A percentile compares a stretch with the other conserved stretches of the same genome.
These are phyloP conservation scores for Naematelia aurantialba DNA, from an alignment of 768 basidiomycete species.

Conservation along the genomic window DNA sequence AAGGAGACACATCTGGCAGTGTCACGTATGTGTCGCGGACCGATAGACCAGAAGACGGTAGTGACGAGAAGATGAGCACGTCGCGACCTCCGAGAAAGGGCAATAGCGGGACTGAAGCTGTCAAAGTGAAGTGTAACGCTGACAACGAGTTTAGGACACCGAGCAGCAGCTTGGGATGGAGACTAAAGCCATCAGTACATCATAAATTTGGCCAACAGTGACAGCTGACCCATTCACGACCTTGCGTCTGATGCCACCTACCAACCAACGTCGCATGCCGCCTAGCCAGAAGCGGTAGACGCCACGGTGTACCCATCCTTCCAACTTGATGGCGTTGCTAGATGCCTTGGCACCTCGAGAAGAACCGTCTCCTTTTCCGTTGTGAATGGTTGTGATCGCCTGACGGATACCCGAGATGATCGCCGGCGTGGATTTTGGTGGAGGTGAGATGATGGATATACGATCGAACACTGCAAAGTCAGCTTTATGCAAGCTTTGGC, in stretches of 20 bases:
- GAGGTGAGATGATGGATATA: constrained; percentile 42
- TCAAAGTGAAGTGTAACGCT: constrained; percentile 29
- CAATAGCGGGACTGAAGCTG: constrained; percentile 31
- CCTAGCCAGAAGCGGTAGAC: constrained; percentile 42
- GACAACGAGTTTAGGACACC: constrained; percentile 26
- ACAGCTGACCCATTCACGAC: constrained; percentile 20
- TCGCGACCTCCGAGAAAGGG: constrained; percentile 33
- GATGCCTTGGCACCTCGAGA: constrained; percentile 13
- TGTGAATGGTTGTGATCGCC: constrained; percentile 23
- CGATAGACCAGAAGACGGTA: constrained; percentile 29
- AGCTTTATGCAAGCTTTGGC: neutral
- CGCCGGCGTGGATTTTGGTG: constrained; percentile 33
- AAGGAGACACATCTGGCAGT: neutral
- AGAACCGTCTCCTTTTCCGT: neutral
- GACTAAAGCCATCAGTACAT: constrained; percentile 12
- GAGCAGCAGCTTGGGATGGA: constrained; percentile 30
- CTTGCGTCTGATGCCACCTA: constrained; percentile 24
- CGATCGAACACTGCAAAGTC: constrained; percentile 34
- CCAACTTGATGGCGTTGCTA: constrained; percentile 28
- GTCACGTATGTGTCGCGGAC: constrained; percentile 21
- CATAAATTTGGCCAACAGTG: neutral
- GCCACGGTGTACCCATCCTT: constrained; percentile 42
- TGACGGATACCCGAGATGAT: constrained; percentile 35
- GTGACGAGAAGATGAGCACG: constrained; percentile 36
- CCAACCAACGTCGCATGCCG: constrained; percentile 37